Percentiles rank a stretch among this genome's conserved stretches.
Evolutionary conservation across 2,329 filamentous ascomycete genomes (phyloP).

Genomic region (Curvularia hawaiiensis): DNA sequence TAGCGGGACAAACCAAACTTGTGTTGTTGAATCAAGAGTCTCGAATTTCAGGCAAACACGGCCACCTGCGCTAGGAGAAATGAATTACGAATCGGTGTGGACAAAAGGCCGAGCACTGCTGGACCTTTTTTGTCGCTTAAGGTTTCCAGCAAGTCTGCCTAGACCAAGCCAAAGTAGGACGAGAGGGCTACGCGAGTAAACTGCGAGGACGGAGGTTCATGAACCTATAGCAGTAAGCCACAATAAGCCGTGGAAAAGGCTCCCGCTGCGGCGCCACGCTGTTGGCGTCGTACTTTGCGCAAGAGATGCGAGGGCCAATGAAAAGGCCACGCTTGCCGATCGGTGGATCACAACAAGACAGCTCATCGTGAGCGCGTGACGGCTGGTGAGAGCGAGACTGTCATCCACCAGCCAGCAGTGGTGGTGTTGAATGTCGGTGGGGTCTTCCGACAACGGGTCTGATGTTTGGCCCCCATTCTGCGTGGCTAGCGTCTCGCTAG

Average conservation of each 20-base stretch:
- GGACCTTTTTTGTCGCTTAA: slow-evolving; percentile 6
- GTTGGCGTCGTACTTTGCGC: slow-evolving; percentile 4
- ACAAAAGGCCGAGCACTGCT: slow-evolving; percentile 26
- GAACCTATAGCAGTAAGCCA: slow-evolving; percentile 24
- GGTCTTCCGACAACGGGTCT: slow-evolving; percentile 12
- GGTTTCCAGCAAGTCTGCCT: slow-evolving; percentile 27
- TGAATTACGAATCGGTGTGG: slow-evolving; percentile 22
- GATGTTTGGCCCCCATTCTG: slow-evolving; percentile 7
- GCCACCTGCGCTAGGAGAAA: slow-evolving; percentile 38
- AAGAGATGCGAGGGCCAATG: slow-evolving; percentile 8
- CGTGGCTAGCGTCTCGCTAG: slow-evolving; percentile 14
- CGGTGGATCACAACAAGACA: slow-evolving; percentile 9
- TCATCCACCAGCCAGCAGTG: slow-evolving; percentile 13
- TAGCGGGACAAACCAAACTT: slow-evolving; percentile 9
- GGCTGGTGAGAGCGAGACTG: slow-evolving; percentile 13
- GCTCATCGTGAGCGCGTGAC: slow-evolving; percentile 12
- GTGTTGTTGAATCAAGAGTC: slow-evolving; percentile 14
- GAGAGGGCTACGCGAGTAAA: slow-evolving; percentile 4
- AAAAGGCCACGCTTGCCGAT: slow-evolving; percentile 6
- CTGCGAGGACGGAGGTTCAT: slow-evolving; percentile 16
- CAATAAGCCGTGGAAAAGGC: slow-evolving; percentile 13
- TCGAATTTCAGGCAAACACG: slow-evolving; percentile 28
- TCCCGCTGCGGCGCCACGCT: slow-evolving; percentile 11
- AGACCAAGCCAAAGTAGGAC: slow-evolving; percentile 16
- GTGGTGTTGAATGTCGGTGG: slow-evolving; percentile 20